Percentiles rank a stretch among this genome's conserved stretches.
Conservation (phyloP, 1,139 yeast genomes). For the Suhomyces coccinellae region DNA sequence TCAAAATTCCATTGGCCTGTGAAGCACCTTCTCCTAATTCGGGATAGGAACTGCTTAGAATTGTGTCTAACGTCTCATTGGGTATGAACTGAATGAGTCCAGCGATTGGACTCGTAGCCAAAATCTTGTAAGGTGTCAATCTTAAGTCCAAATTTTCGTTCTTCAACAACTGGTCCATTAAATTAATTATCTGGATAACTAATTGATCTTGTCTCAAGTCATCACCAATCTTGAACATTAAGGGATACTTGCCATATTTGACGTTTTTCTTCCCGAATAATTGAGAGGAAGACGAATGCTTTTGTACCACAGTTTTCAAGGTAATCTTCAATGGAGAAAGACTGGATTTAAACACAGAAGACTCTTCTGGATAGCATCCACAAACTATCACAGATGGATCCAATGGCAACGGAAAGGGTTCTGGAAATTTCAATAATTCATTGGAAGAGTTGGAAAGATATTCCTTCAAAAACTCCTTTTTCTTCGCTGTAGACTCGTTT, state of each 20-base stretch:
- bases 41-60: slow-evolving; percentile 63
- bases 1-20: slow-evolving; percentile 58
- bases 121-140: slow-evolving; percentile 83
- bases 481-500: slow-evolving; percentile 47
- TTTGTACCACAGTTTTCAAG: slow-evolving; percentile 54
- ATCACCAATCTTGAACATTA: slow-evolving; percentile 95
- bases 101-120: slow-evolving; percentile 88
- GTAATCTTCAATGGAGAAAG: slow-evolving; percentile 84
- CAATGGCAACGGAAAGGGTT: slow-evolving; percentile 67
- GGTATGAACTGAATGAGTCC: slow-evolving; percentile 94
- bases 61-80: slow-evolving; percentile 84
- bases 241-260: slow-evolving; percentile 61
- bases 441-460: slow-evolving; percentile 42
- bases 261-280: slow-evolving; percentile 34
- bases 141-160: slow-evolving; percentile 89
- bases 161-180: slow-evolving; percentile 86
- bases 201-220: slow-evolving; percentile 95
- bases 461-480: slow-evolving; percentile 43
- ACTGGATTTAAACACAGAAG: slow-evolving; percentile 86
- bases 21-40: slow-evolving; percentile 11
- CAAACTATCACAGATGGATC: slow-evolving; percentile 67
- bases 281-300: slow-evolving; percentile 26
- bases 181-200: slow-evolving; percentile 84
- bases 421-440: slow-evolving; percentile 42
- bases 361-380: slow-evolving; percentile 79